Base-by-base conservation (phyloP, 179 eudicot species). In the Heliamphora pulchella region DNA sequence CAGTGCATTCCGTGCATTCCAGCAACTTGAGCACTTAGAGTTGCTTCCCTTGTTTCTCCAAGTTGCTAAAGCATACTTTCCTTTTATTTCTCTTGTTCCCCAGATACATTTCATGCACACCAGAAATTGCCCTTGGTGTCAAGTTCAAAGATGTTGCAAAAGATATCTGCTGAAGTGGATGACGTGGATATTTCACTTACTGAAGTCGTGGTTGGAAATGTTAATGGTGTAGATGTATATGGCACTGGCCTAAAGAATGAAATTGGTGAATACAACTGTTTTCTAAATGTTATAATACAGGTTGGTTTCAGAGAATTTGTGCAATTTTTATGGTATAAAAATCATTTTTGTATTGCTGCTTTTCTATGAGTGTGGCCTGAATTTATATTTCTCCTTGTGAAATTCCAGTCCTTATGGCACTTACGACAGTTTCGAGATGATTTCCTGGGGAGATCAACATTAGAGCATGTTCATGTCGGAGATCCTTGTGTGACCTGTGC, bases 401-500 rank as follows among this genome's bases (percentile, higher is more conserved):
- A n/a, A 54, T 44, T 82, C 57, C 87, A 96, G 99, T 96, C 99
- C 46, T 74, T 96, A 76, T 96, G 98, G 99, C 93, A 92, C 84
- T 78, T 96, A 61, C 80, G 90, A 78, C 89, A 83, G 79, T 96
- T 96, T 74, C 88, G 93, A 67, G 93, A 91, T 65, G 97, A 89
- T 86, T 92, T 96, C 82, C 81, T 96, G 92, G 83, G 86, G 84
- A 89, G 90, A 83, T 86, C 96, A 76, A 80, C 84, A 18, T 82
- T 88, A 66, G 91, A 83, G 80, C 99, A 94, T 86, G 83, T 84
- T 80, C 98, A 96, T 85, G 89, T 90, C n/a, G 99, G 98, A 62
- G 91, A 94, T 88, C 99, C 99, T 81, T 96, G 99, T 87, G 99
- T 94, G 81, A 89, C 90, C 70, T 96, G 99, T 89, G 92, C 97